Percentiles rank a stretch among this genome's conserved stretches.
These are phyloP conservation scores for Astraeus odoratus DNA, from an alignment of 768 basidiomycete genomes.

Conservation along the genomic window DNA sequence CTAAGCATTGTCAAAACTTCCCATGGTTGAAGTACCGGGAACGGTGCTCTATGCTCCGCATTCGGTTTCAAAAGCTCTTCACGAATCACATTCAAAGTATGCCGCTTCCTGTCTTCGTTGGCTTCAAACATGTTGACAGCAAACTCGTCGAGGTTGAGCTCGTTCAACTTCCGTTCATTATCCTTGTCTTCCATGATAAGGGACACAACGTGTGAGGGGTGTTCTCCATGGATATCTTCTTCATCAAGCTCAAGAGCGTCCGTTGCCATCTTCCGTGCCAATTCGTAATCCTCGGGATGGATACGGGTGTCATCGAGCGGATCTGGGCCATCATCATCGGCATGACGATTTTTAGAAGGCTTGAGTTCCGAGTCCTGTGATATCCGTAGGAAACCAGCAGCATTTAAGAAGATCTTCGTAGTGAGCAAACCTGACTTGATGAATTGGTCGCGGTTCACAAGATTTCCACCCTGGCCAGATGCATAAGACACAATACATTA, in stretches of 20 bases:
- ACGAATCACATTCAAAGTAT: conserved; percentile 83
- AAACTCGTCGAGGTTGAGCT: conserved; percentile 93
- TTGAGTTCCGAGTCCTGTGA: conserved; percentile 62
- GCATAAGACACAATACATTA: not conserved
- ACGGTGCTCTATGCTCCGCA: conserved; percentile 62
- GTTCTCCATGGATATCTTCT: conserved; percentile 88
- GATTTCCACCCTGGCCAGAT: conserved; percentile 65
- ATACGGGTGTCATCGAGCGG: conserved; percentile 93
- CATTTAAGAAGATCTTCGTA: conserved; percentile 87
- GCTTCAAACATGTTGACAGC: conserved; percentile 85
- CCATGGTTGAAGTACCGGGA: conserved; percentile 60
- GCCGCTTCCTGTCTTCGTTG: conserved; percentile 79
- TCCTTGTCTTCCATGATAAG: conserved; percentile 80
- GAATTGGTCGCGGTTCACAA: conserved; percentile 85
- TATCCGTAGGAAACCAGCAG: conserved; percentile 87
- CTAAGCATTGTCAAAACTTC: conserved; percentile 93
- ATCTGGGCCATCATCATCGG: conserved; percentile 69
- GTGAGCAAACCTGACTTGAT: conserved; percentile 74
- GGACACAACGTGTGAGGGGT: conserved; percentile 85
- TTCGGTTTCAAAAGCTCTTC: conserved; percentile 80
- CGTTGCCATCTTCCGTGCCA: conserved; percentile 97
- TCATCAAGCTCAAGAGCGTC: conserved; percentile 97
- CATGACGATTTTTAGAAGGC: conserved; percentile 50
- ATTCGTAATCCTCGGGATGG: conserved; percentile 95
- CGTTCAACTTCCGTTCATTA: conserved; percentile 72